Evolutionary conservation across 805 yeast species (phyloP).

Genomic region (Metschnikowia santaceciliae): DNA sequence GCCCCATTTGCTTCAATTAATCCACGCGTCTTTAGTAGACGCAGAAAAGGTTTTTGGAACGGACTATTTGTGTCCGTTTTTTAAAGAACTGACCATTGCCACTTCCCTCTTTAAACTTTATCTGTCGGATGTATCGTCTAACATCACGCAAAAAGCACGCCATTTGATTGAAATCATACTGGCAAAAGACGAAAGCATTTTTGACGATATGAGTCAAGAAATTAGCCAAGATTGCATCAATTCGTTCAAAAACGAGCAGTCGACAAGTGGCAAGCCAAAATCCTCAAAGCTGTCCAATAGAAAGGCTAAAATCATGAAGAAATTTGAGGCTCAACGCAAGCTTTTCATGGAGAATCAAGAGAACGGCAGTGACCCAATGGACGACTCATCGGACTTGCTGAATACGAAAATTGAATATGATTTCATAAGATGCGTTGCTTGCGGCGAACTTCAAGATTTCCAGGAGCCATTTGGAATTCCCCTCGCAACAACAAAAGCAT

Average conservation of each 20-base stretch:
- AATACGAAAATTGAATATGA: background rate
- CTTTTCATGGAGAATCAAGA: constrained; percentile 38
- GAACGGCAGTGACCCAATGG: background rate
- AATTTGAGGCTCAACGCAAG: constrained; percentile 53
- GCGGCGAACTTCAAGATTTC: constrained; percentile 21
- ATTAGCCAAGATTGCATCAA: constrained; percentile 56
- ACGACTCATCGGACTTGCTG: background rate
- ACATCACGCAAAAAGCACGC: constrained; percentile 38
- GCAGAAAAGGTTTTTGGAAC: constrained; percentile 42
- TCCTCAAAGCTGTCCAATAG: constrained; percentile 52
- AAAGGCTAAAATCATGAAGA: constrained; percentile 57
- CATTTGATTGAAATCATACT: constrained; percentile 48
- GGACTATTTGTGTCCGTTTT: constrained; percentile 39
- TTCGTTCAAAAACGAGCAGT: constrained; percentile 36
- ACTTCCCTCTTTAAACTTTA: constrained; percentile 26
- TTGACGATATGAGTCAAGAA: constrained; percentile 49
- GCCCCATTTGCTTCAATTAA: constrained; percentile 59
- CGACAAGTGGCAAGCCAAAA: constrained; percentile 39
- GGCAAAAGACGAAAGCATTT: constrained; percentile 44
- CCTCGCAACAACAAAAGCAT: constrained; percentile 42
- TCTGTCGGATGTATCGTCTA: constrained; percentile 47
- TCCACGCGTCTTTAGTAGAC: constrained; percentile 61
- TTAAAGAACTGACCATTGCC: constrained; percentile 51
- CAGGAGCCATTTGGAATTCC: constrained; percentile 58
- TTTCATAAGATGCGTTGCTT: constrained; percentile 20